These are phyloP conservation scores for Nevesoporus exiguus DNA, from an alignment of 768 basidiomycete genomes.

Conservation along the genomic window DNA sequence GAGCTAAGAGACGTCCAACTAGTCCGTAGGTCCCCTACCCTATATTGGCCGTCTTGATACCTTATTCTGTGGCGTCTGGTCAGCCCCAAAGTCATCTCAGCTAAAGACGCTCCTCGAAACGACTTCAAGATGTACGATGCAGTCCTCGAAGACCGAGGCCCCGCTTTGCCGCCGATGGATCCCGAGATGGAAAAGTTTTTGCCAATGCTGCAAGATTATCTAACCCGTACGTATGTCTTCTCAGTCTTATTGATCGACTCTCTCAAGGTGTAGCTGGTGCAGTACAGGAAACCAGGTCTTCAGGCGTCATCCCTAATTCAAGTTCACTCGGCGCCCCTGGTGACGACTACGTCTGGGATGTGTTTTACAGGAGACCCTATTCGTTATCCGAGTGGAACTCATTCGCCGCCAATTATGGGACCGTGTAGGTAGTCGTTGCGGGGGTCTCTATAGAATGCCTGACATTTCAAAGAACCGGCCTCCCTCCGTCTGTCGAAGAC, in stretches of 20 bases:
- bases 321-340: slow-evolving; percentile 1
- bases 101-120: slow-evolving; percentile 43
- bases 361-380: slow-evolving; percentile 71
- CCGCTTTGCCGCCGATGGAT: slow-evolving; percentile 37
- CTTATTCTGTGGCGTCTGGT: background rate
- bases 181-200: slow-evolving; percentile 74
- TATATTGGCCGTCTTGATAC: background rate
- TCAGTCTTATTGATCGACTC: background rate
- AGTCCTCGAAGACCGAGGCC: slow-evolving; percentile 41
- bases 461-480: slow-evolving; percentile 48
- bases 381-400: slow-evolving; percentile 59
- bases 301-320: slow-evolving; percentile 3
- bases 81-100: slow-evolving; percentile 56
- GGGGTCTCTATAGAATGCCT: background rate
- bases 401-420: slow-evolving; percentile 54
- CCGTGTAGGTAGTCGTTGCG: slow-evolving; percentile 45
- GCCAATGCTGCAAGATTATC: slow-evolving; percentile 72
- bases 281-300: slow-evolving; percentile 29
- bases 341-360: slow-evolving; percentile 79
- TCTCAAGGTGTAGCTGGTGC: background rate
- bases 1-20: slow-evolving; percentile 31
- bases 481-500: slow-evolving; percentile 56
- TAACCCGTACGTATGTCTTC: slow-evolving; percentile 45
- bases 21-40: slow-evolving; percentile 38
- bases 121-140: slow-evolving; percentile 75